Evolutionary conservation across 129 eudicot species (phyloP).

Genomic region (Logfia minima): DNA sequence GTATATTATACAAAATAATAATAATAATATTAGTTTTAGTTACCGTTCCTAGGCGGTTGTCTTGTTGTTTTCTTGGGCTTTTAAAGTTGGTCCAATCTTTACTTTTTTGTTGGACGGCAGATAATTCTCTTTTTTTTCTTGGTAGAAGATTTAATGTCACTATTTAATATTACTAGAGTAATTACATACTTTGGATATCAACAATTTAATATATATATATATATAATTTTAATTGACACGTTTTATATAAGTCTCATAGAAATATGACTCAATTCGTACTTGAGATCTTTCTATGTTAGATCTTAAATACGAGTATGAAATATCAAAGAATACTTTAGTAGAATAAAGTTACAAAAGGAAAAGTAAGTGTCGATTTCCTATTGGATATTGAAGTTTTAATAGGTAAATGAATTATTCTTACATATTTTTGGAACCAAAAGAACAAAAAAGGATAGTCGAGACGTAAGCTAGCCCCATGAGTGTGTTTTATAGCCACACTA

Average conservation of each 20-base stretch:
- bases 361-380: not conserved
- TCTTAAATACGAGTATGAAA: not conserved
- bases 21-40: too few species aligned
- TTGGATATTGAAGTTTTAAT: not conserved
- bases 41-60: not conserved
- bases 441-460: conserved; percentile 1
- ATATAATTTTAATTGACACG: not conserved
- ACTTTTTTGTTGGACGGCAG: not conserved
- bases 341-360: not conserved
- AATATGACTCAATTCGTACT: not conserved
- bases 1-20: too few species aligned
- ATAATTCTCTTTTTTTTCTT: not conserved
- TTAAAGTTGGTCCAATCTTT: not conserved
- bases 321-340: not conserved
- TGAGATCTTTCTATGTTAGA: not conserved
- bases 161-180: too few species aligned
- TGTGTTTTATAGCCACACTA: not conserved
- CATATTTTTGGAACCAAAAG: not conserved
- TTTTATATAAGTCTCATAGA: too few species aligned
- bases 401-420: not conserved
- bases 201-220: not conserved
- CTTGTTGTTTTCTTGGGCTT: not conserved
- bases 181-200: too few species aligned
- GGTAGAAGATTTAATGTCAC: not conserved
- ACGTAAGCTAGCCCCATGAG: not conserved